Conservation (phyloP, 306 rosid species). For the Sechiopsis laciniata region DNA sequence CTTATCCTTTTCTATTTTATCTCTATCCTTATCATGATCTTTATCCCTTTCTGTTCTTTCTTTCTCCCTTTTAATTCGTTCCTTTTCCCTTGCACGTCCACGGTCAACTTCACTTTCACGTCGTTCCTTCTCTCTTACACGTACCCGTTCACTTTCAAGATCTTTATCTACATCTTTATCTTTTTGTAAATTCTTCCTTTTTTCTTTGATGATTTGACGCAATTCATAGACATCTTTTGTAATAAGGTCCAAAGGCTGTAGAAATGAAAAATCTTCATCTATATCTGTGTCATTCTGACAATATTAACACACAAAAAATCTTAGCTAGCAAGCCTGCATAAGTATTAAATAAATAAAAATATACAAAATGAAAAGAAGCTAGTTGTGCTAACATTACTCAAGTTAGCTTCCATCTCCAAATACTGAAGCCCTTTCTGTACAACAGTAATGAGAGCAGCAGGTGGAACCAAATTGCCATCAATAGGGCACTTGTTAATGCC, state of each 20-base stretch:
- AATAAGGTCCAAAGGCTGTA: constrained; percentile 87
- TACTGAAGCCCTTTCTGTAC: constrained; percentile 92
- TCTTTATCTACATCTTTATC: constrained; percentile 62
- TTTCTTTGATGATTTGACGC: constrained; percentile 65
- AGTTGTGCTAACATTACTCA: constrained; percentile 77
- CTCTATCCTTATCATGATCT: constrained; percentile 60
- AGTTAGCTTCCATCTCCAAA: constrained; percentile 97
- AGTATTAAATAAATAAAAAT: constrained; percentile 23
- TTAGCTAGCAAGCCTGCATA: constrained; percentile 30
- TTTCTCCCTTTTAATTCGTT: constrained; percentile 44
- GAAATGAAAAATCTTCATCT: constrained; percentile 91
- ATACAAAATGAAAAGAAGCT: constrained; percentile 22
- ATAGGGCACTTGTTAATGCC: constrained; percentile 70
- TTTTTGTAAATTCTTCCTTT: constrained; percentile 53
- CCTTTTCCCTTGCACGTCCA: constrained; percentile 33
- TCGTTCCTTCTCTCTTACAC: constrained; percentile 69
- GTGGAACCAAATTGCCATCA: constrained; percentile 88
- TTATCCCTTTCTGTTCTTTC: constrained; percentile 49
- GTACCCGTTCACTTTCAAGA: constrained; percentile 51
- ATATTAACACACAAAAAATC: constrained; percentile 53
- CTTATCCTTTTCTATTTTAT: constrained; percentile 53
- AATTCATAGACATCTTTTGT: constrained; percentile 79
- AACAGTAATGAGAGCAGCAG: constrained; percentile 74
- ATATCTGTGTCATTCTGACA: constrained; percentile 83
- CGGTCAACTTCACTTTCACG: constrained; percentile 33